Evolutionary conservation across 108 stramenopile genomes (phyloP).

Genomic region (Bacterosira constricta): DNA sequence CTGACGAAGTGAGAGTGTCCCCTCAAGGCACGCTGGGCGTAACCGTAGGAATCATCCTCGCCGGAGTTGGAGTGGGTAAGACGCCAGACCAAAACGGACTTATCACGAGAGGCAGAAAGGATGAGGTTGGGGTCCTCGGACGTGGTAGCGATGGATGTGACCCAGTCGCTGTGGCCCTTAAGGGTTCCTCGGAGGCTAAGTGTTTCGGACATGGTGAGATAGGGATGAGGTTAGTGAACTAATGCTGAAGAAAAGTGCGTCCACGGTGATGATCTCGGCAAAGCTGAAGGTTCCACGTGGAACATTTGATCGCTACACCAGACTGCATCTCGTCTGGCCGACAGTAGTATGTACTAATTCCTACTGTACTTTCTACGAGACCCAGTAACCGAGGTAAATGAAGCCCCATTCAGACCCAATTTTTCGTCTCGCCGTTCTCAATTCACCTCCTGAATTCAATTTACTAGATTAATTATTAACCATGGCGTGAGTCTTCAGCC

Average conservation of each 20-base stretch:
- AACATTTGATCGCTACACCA: background rate
- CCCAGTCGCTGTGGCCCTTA: slow-evolving; percentile 96
- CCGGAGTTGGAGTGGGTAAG: slow-evolving; percentile 73
- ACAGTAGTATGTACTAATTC: slow-evolving; percentile 1
- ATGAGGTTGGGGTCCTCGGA: slow-evolving; percentile 98
- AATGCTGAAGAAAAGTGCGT: background rate
- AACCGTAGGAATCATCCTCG: slow-evolving; percentile 89
- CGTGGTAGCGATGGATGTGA: slow-evolving; percentile 98
- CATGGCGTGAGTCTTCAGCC: slow-evolving; percentile 59
- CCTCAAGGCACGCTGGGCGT: slow-evolving; percentile 93
- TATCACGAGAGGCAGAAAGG: slow-evolving; percentile 97
- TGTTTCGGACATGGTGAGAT: slow-evolving; percentile 86
- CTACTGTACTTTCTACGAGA: background rate
- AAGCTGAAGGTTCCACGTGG: slow-evolving; percentile 3
- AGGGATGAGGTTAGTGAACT: background rate
- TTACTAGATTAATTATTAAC: slow-evolving; percentile 14
- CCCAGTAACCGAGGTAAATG: slow-evolving; percentile 12
- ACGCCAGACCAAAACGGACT: slow-evolving; percentile 96
- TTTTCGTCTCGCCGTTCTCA: background rate
- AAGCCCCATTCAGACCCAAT: background rate
- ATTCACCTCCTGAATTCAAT: background rate
- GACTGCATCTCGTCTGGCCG: slow-evolving; percentile 1
- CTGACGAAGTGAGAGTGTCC: slow-evolving; percentile 99
- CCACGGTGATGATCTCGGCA: background rate
- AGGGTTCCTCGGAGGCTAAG: slow-evolving; percentile 93